phyloP scores from a whole-genome alignment of 768 basidiomycete genomes.

The Lactarius sanguifluus region DNA sequence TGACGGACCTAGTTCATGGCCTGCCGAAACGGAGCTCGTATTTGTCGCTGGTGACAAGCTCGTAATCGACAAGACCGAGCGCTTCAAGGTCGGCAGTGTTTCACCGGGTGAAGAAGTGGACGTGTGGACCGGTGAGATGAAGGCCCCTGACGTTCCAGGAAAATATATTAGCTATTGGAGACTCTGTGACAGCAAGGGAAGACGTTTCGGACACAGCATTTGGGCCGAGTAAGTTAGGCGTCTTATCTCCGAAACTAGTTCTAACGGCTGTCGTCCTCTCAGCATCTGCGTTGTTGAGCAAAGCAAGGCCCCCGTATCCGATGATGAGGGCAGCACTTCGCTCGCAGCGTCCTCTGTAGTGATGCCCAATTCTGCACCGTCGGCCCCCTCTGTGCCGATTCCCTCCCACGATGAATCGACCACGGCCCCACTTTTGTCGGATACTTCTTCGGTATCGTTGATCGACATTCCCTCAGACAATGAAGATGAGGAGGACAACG shows the following conservation, averaged over 20 bases:
- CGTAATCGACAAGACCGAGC: conserved; percentile 37
- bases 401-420: conserved; percentile 29
- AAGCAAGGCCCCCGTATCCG: conserved; percentile 32
- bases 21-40: conserved; percentile 60
- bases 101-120: conserved; percentile 58
- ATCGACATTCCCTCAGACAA: conserved; percentile 55
- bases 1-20: conserved; percentile 63
- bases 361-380: conserved; percentile 49
- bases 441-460: conserved; percentile 53
- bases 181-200: conserved; percentile 55
- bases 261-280: conserved; percentile 2
- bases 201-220: conserved; percentile 67
- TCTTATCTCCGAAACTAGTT: background rate
- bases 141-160: conserved; percentile 75
- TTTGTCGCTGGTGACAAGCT: conserved; percentile 73
- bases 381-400: conserved; percentile 16
- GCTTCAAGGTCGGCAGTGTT: conserved; percentile 55
- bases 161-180: conserved; percentile 79
- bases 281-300: conserved; percentile 71
- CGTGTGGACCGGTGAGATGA: conserved; percentile 71
- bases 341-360: conserved; percentile 69
- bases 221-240: conserved; percentile 70
- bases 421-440: conserved; percentile 34
- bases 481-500: conserved; percentile 53
- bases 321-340: conserved; percentile 44